phyloP scores from a whole-genome alignment of 768 basidiomycete genomes.

The Suillus tomentosus region DNA sequence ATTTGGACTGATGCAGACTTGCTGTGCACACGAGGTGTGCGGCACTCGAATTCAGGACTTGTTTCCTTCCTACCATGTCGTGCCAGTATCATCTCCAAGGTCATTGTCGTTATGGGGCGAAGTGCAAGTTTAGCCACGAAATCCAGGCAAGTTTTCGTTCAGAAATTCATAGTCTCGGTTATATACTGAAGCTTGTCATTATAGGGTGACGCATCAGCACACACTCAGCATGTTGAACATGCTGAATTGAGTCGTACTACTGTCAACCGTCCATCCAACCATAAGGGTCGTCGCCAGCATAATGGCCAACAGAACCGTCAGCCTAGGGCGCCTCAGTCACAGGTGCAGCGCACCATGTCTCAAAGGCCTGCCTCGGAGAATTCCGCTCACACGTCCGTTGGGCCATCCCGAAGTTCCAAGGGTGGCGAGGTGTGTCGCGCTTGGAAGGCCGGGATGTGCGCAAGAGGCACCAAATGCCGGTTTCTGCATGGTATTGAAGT shows the following conservation, averaged over 20 bases:
- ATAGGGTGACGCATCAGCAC: slow-evolving; percentile 9
- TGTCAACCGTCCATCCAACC: background rate
- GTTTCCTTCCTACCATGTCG: slow-evolving; percentile 7
- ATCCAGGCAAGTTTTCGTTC: slow-evolving; percentile 12
- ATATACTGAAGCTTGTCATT: background rate
- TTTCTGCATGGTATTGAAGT: slow-evolving; percentile 38
- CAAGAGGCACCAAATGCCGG: slow-evolving; percentile 37
- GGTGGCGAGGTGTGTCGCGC: slow-evolving; percentile 25
- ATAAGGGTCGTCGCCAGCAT: background rate
- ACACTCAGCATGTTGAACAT: background rate
- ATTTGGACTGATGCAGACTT: background rate
- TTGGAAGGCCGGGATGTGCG: slow-evolving; percentile 42
- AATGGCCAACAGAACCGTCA: background rate
- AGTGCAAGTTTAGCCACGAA: slow-evolving; percentile 29
- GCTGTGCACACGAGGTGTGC: background rate
- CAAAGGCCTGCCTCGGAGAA: background rate
- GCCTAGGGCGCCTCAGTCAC: background rate
- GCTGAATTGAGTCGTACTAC: background rate
- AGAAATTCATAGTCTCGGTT: background rate
- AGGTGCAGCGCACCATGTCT: background rate
- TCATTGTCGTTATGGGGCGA: slow-evolving; percentile 28
- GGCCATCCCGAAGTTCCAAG: slow-evolving; percentile 19
- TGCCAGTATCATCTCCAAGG: slow-evolving; percentile 29
- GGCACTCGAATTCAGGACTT: background rate
- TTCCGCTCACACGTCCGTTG: slow-evolving; percentile 17